These are phyloP conservation scores for Plasmopara halstedii DNA, from an alignment of 352 stramenopile species.

Conservation along the genomic window DNA sequence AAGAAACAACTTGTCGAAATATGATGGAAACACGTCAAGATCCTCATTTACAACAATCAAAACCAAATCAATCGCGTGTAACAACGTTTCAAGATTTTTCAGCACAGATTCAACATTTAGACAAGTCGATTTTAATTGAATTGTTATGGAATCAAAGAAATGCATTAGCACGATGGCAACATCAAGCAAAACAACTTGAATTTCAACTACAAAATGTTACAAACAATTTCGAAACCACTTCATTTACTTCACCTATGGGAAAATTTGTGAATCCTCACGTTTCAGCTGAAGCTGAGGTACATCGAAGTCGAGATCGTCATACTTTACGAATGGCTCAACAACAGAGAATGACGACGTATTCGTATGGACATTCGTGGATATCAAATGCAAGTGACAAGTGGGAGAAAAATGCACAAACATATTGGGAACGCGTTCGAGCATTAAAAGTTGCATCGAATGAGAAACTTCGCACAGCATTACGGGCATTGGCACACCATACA, in stretches of 20 bases:
- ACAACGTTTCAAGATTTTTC: constrained; percentile 55
- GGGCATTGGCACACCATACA: constrained; percentile 57
- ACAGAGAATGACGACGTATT: constrained; percentile 15
- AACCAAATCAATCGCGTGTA: constrained; percentile 17
- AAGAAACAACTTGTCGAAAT: constrained; percentile 8
- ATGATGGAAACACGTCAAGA: constrained; percentile 20
- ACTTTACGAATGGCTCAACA: constrained; percentile 19
- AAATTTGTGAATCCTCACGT: constrained; percentile 22
- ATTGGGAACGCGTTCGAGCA: constrained; percentile 65
- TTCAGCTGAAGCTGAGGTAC: constrained; percentile 40
- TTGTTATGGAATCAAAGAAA: constrained; percentile 66
- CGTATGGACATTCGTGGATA: constrained; percentile 18
- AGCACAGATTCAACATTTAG: constrained; percentile 58
- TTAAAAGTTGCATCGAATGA: constrained; percentile 43
- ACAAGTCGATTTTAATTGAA: constrained; percentile 58
- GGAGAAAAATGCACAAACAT: constrained; percentile 35
- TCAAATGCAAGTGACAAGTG: background rate
- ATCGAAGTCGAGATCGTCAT: constrained; percentile 33
- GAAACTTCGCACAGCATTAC: constrained; percentile 49
- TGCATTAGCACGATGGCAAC: constrained; percentile 56
- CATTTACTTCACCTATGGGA: constrained; percentile 32
- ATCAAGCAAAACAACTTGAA: constrained; percentile 42
- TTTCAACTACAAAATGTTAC: no score
- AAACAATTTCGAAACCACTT: background rate
- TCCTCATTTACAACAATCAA: constrained; percentile 13